phyloP scores from a whole-genome alignment of 1,139 yeast species.

The Zhuliangozyma parablackwelliae region DNA sequence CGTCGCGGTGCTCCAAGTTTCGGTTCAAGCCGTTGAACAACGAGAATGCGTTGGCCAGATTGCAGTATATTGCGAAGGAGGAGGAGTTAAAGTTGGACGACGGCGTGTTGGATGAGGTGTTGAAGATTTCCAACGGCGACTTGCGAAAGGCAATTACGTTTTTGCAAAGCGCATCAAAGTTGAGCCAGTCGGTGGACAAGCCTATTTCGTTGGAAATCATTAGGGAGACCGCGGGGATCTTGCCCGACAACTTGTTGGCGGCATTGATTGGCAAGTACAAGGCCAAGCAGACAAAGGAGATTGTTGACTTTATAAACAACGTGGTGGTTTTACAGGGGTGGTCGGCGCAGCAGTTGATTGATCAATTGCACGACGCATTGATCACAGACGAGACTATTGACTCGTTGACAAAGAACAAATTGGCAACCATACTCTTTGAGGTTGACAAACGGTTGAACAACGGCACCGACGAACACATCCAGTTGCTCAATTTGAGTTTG shows the following conservation, averaged over 20 bases:
- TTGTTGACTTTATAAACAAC: conserved; percentile 45
- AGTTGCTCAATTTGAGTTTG: conserved; percentile 64
- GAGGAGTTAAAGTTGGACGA: conserved; percentile 48
- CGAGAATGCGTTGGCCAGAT: conserved; percentile 62
- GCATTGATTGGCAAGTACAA: conserved; percentile 38
- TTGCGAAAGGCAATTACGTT: conserved; percentile 88
- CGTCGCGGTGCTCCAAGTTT: conserved; percentile 93
- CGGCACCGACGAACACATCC: conserved; percentile 91
- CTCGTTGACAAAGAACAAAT: conserved; percentile 56
- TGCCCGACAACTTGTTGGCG: conserved; percentile 53
- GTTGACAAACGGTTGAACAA: conserved; percentile 72
- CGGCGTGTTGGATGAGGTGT: conserved; percentile 56
- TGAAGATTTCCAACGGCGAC: conserved; percentile 78
- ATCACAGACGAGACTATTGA: conserved; percentile 54
- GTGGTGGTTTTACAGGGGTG: conserved; percentile 71
- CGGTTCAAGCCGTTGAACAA: conserved; percentile 78
- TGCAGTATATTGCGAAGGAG: conserved; percentile 53
- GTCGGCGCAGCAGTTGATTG: conserved; percentile 76
- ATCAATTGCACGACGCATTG: conserved; percentile 74
- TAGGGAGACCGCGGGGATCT: conserved; percentile 81
- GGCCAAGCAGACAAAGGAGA: conserved; percentile 27
- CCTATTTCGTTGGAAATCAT: conserved; percentile 43
- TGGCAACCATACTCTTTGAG: conserved; percentile 64
- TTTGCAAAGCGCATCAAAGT: conserved; percentile 80
- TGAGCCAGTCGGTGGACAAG: conserved; percentile 31